Percentiles rank a stretch among this genome's conserved stretches.
Conservation (phyloP, 2,329 filamentous ascomycete species). For the Delphinella strobiligena region DNA sequence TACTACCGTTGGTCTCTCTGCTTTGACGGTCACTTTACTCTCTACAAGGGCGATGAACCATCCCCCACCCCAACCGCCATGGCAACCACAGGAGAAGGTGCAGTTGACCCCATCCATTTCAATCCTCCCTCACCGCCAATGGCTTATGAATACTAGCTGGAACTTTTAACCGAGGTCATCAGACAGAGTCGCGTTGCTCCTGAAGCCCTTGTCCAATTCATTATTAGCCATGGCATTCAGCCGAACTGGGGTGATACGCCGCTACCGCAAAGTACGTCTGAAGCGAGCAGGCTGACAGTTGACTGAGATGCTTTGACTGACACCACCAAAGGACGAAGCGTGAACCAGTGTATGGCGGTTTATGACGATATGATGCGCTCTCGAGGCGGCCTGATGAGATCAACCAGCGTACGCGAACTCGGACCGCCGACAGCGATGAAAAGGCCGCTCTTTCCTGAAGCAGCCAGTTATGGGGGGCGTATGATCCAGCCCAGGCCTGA, state of each 20-base stretch:
- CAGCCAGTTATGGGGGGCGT: conserved; percentile 23
- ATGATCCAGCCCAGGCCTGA: conserved; percentile 34
- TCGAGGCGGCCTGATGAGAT: conserved; percentile 7
- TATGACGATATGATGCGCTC: conserved; percentile 7
- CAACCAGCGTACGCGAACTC: conserved; percentile 8
- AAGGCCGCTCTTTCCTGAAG: conserved; percentile 18
- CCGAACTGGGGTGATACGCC: conserved; percentile 38
- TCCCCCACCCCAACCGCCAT: conserved; percentile 5
- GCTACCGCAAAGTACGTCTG: conserved; percentile 35
- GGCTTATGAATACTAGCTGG: conserved; percentile 16
- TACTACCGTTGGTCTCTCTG: background rate
- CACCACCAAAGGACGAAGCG: conserved; percentile 20
- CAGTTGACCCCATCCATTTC: no score
- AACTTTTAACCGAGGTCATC: conserved; percentile 40
- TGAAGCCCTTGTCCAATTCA: conserved; percentile 30
- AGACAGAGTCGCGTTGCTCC: conserved; percentile 34
- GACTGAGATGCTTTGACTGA: conserved; percentile 5
- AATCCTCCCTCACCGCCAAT: background rate
- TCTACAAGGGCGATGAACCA: conserved; percentile 6
- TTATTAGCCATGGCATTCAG: conserved; percentile 30
- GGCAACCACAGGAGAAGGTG: conserved; percentile 7
- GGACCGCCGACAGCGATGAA: conserved; percentile 10
- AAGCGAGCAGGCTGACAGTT: background rate
- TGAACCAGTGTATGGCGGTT: conserved; percentile 21
- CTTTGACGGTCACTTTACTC: background rate